Conservation (phyloP, 192 early-diverging fungal genomes). For the Backusella macrospora region DNA sequence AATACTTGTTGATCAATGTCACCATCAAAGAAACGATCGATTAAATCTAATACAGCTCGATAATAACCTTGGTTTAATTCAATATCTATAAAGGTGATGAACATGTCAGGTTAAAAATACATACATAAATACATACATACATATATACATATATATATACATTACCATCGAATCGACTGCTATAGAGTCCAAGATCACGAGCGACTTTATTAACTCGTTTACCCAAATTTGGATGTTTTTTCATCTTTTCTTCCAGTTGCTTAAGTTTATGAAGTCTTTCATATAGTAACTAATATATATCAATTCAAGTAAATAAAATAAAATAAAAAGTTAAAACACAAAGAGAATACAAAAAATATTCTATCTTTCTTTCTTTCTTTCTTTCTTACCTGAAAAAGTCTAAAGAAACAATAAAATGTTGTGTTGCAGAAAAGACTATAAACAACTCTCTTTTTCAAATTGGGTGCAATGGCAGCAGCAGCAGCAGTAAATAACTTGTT, state of each 20-base stretch:
- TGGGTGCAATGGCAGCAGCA: conserved; percentile 34
- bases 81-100: conserved; percentile 41
- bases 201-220: conserved; percentile 66
- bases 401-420: conserved; percentile 85
- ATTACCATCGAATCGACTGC: conserved; percentile 51
- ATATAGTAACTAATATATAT: conserved; percentile 73
- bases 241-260: conserved; percentile 64
- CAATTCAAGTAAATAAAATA: conserved; percentile 16
- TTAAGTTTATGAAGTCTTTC: conserved; percentile 81
- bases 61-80: conserved; percentile 71
- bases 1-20: conserved; percentile 81
- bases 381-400: conserved; percentile 74
- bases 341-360: no score
- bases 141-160: background rate
- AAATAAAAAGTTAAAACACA: conserved; percentile 8
- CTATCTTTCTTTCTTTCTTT: background rate
- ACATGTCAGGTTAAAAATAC: background rate
- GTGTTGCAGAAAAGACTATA: conserved; percentile 87
- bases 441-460: conserved; percentile 38
- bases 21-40: conserved; percentile 77
- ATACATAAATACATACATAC: background rate
- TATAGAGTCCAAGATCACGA: conserved; percentile 56
- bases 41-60: conserved; percentile 69
- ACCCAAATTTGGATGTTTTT: conserved; percentile 49
- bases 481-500: conserved; percentile 37